A percentile compares a stretch with the other conserved stretches of the same genome.
phyloP scores from a whole-genome alignment of 2,329 filamentous ascomycete genomes.

The Colletotrichum liaoningense region DNA sequence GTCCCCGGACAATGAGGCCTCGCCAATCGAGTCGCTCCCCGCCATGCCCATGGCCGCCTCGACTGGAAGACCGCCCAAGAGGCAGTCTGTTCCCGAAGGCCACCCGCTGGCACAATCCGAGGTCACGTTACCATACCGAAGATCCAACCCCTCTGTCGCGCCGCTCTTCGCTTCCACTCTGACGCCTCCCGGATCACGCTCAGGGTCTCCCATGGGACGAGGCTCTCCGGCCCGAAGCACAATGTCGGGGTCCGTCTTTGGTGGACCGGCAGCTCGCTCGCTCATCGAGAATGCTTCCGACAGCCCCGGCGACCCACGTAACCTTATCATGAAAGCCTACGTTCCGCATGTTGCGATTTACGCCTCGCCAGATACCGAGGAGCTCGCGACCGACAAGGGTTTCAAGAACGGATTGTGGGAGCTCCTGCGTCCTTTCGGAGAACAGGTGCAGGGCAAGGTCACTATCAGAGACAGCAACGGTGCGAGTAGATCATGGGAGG shows the following conservation, averaged over 20 bases:
- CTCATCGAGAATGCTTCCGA: constrained; percentile 57
- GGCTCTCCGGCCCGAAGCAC: constrained; percentile 64
- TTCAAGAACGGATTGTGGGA: constrained; percentile 86
- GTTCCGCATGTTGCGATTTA: constrained; percentile 90
- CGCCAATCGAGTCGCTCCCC: constrained; percentile 75
- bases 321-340: constrained; percentile 84
- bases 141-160: constrained; percentile 68
- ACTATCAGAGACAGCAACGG: constrained; percentile 92
- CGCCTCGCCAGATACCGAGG: constrained; percentile 87
- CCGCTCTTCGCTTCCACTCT: constrained; percentile 74
- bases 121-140: constrained; percentile 63
- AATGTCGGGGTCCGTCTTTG: constrained; percentile 69
- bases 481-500: constrained; percentile 83
- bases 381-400: constrained; percentile 84
- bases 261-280: constrained; percentile 55
- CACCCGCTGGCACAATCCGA: constrained; percentile 63
- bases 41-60: constrained; percentile 76
- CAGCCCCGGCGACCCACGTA: constrained; percentile 65
- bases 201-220: constrained; percentile 73
- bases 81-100: constrained; percentile 64
- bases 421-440: constrained; percentile 89
- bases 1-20: constrained; percentile 72
- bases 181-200: constrained; percentile 75
- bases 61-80: constrained; percentile 69
- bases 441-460: constrained; percentile 87